Evolutionary conservation across 805 yeast species (phyloP).

Genomic region (Saturnispora galanensis): DNA sequence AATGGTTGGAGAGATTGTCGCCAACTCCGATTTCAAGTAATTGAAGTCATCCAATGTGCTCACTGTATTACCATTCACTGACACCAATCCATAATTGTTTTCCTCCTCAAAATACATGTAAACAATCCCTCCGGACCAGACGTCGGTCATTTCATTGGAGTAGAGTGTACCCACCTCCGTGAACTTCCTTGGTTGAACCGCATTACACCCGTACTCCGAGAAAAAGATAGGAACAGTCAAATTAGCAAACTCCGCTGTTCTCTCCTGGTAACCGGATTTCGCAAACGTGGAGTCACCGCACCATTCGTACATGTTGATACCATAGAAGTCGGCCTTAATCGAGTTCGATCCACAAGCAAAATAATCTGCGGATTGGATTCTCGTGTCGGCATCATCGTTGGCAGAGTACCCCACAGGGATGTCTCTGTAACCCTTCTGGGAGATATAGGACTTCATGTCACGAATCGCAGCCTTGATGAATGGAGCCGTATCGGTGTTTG

Average conservation of each 20-base stretch:
- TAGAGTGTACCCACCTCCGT: constrained; percentile 64
- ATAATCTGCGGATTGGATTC: constrained; percentile 72
- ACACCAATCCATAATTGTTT: constrained; percentile 73
- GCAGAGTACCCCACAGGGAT: constrained; percentile 95
- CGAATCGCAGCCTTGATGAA: constrained; percentile 94
- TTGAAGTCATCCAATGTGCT: constrained; percentile 53
- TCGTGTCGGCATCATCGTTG: constrained; percentile 75
- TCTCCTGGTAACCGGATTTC: constrained; percentile 56
- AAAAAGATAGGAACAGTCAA: constrained; percentile 74
- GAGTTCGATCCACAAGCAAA: constrained; percentile 70
- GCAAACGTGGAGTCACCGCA: constrained; percentile 58
- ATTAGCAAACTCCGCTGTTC: constrained; percentile 65
- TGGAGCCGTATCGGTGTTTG: constrained; percentile 85
- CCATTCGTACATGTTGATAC: constrained; percentile 85
- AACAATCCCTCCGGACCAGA: constrained; percentile 92
- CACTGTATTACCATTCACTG: constrained; percentile 38
- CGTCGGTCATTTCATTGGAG: constrained; percentile 66
- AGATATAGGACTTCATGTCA: constrained; percentile 73
- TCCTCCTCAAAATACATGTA: constrained; percentile 85
- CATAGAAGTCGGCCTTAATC: constrained; percentile 68
- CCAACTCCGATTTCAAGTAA: constrained; percentile 46
- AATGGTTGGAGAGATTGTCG: constrained; percentile 40
- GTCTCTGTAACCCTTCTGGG: constrained; percentile 50
- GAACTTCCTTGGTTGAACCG: constrained; percentile 62
- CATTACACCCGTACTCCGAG: constrained; percentile 85